Conservation (phyloP, 176 grass and related monocot genomes). For the Oropetium thomaeum region DNA sequence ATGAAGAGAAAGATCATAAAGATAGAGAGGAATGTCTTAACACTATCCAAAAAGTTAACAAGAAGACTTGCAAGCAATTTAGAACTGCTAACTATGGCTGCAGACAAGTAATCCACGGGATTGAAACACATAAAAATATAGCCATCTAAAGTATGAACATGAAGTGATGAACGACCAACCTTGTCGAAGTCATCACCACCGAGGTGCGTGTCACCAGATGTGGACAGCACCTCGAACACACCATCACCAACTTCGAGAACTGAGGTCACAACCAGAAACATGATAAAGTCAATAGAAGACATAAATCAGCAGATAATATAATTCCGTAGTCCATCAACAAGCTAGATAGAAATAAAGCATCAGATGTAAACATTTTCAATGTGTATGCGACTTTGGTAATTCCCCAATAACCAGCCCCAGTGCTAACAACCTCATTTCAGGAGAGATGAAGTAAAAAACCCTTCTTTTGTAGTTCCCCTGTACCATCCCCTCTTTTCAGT, state of each 20-base stretch:
- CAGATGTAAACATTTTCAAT: neutral
- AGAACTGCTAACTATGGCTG: neutral
- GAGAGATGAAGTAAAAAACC: too few relatives aligned
- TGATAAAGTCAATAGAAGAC: slow-evolving; percentile 10
- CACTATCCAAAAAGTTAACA: neutral
- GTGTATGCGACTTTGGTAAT: neutral
- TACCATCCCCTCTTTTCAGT: too few relatives aligned
- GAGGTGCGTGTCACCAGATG: slow-evolving; percentile 79
- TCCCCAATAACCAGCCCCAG: too few relatives aligned
- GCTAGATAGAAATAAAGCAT: neutral
- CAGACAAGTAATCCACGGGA: neutral
- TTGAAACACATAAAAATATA: neutral
- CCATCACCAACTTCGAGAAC: slow-evolving; percentile 81
- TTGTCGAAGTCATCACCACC: slow-evolving; percentile 90
- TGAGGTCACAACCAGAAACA: slow-evolving; percentile 21
- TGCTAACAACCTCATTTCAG: too few relatives aligned
- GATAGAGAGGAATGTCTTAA: neutral
- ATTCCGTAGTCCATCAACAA: neutral
- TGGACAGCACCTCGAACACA: slow-evolving; percentile 84
- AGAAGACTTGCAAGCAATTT: neutral
- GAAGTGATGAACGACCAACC: slow-evolving; percentile 29
- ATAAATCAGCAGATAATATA: neutral
- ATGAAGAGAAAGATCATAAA: neutral
- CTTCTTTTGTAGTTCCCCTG: too few relatives aligned
- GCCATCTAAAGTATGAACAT: neutral